Evolutionary conservation across 352 stramenopile genomes (phyloP).

Genomic region (Pythium brassicae): DNA sequence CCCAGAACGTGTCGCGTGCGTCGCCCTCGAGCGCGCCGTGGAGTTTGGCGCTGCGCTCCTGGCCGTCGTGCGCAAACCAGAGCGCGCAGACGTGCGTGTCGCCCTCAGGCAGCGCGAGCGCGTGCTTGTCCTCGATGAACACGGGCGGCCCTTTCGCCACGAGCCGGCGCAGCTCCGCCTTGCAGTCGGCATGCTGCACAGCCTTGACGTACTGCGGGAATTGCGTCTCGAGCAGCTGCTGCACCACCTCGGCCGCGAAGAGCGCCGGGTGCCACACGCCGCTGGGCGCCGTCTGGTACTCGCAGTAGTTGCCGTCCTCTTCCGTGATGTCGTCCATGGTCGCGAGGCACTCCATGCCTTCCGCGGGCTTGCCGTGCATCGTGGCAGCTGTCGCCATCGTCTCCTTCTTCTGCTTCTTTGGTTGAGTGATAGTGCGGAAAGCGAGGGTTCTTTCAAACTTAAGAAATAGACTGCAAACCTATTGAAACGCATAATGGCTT

Average conservation of each 20-base stretch:
- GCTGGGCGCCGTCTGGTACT: constrained; percentile 91
- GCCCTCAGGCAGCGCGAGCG: constrained; percentile 79
- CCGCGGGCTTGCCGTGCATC: constrained; percentile 71
- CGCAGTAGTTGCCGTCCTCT: constrained; percentile 84
- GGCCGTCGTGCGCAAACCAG: constrained; percentile 84
- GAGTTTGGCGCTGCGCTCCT: constrained; percentile 85
- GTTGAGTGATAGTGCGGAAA: neutral
- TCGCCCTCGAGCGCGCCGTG: constrained; percentile 86
- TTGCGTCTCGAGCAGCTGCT: constrained; percentile 86
- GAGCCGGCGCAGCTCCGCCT: constrained; percentile 91
- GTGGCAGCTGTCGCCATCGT: constrained; percentile 16
- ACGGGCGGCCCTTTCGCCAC: constrained; percentile 88
- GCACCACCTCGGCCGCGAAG: constrained; percentile 69
- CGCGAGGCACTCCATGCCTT: constrained; percentile 89
- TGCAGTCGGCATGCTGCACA: constrained; percentile 92
- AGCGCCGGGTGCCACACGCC: constrained; percentile 83
- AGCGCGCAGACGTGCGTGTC: constrained; percentile 89
- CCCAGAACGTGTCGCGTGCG: constrained; percentile 72
- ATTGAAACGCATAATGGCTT: too few relatives aligned
- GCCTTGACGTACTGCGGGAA: constrained; percentile 92
- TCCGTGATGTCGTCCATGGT: constrained; percentile 96
- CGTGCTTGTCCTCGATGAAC: constrained; percentile 92
- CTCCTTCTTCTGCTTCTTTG: neutral
- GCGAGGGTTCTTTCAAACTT: neutral
- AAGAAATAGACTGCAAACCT: too few relatives aligned